A percentile compares a stretch with the other conserved stretches of the same genome.
Conservation (phyloP, 2,329 filamentous ascomycete species). For the Ophiostoma populinum region DNA sequence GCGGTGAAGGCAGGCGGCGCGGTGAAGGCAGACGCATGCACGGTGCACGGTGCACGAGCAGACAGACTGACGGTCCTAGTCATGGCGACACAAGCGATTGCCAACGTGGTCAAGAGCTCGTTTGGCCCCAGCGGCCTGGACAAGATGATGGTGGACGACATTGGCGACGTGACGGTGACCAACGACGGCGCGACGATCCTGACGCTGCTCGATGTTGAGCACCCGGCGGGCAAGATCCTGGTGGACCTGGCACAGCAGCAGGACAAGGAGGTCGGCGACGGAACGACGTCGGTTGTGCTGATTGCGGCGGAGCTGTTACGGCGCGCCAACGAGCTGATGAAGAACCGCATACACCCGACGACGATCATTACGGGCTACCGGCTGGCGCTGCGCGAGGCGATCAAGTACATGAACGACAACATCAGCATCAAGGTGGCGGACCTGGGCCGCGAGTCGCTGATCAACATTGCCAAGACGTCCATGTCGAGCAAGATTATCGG, state of each 20-base stretch:
- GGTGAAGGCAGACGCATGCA: constrained; percentile 8
- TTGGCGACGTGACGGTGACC: constrained; percentile 86
- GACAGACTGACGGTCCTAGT: no score
- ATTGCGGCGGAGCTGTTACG: constrained; percentile 90
- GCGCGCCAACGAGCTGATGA: constrained; percentile 94
- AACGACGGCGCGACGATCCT: constrained; percentile 98
- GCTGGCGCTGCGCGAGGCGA: constrained; percentile 82
- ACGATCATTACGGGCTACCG: constrained; percentile 98
- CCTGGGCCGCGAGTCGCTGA: constrained; percentile 72
- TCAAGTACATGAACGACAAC: constrained; percentile 98
- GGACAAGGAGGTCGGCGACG: constrained; percentile 97
- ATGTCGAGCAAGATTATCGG: constrained; percentile 99
- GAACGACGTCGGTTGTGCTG: constrained; percentile 92
- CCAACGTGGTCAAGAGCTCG: constrained; percentile 97
- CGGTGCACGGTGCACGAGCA: no score
- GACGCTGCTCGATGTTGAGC: constrained; percentile 86
- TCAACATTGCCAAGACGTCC: constrained; percentile 94
- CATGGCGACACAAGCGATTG: constrained; percentile 85
- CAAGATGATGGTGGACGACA: constrained; percentile 99
- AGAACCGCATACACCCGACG: constrained; percentile 98
- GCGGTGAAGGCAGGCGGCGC: background rate
- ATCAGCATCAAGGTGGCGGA: constrained; percentile 90
- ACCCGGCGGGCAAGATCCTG: constrained; percentile 94
- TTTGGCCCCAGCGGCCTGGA: constrained; percentile 94
- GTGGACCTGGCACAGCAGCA: constrained; percentile 97